phyloP scores from a whole-genome alignment of 176 grass and related monocot genomes.

The Guadua angustifolia region DNA sequence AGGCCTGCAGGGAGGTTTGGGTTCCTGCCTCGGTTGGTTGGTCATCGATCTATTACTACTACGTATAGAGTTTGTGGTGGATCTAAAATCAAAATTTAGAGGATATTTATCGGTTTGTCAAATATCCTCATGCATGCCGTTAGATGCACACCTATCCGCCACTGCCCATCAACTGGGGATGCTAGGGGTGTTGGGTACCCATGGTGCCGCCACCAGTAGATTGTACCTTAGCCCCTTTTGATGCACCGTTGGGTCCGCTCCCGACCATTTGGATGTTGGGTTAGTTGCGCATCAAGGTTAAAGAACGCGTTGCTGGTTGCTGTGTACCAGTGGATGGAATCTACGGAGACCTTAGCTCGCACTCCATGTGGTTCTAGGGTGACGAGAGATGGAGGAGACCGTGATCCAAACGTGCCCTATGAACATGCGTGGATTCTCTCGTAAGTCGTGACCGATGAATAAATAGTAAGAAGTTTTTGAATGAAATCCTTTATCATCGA shows the following conservation, averaged over 20 bases:
- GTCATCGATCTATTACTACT: neutral
- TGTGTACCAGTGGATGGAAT: neutral
- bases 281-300: neutral
- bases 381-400: neutral
- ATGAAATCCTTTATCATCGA: neutral
- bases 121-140: too few relatives aligned
- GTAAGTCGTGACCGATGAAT: neutral
- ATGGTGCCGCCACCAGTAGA: too few relatives aligned
- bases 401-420: constrained; percentile 31
- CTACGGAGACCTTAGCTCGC: neutral
- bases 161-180: too few relatives aligned
- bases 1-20: neutral
- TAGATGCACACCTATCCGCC: too few relatives aligned
- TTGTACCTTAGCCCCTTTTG: too few relatives aligned
- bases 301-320: neutral
- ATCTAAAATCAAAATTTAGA: too few relatives aligned
- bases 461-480: neutral
- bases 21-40: neutral
- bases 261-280: neutral
- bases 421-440: too few relatives aligned
- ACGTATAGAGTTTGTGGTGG: too few relatives aligned
- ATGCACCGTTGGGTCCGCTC: too few relatives aligned
- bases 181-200: too few relatives aligned
- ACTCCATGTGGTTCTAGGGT: neutral
- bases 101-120: too few relatives aligned